phyloP scores from a whole-genome alignment of 73 alveolate genomes.

The Uronychia setigera region DNA sequence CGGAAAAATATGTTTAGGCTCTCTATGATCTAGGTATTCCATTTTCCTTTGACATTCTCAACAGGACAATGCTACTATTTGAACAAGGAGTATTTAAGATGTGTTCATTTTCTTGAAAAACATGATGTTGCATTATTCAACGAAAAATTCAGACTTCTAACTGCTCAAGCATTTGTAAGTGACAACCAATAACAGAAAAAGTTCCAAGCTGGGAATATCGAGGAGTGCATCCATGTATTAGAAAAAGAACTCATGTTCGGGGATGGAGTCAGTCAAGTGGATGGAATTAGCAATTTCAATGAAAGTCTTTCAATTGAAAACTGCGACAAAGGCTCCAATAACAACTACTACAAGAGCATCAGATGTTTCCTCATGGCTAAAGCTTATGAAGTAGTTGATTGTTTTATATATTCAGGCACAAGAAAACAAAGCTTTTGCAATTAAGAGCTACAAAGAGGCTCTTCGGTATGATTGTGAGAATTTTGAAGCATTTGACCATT shows the following conservation, averaged over 20 bases:
- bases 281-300: constrained; percentile 38
- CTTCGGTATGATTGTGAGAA: constrained; percentile 74
- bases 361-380: constrained; percentile 76
- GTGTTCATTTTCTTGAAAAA: constrained; percentile 82
- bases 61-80: constrained; percentile 78
- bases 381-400: constrained; percentile 64
- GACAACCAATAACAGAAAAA: neutral
- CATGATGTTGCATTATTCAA: constrained; percentile 67
- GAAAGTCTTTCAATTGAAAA: neutral
- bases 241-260: constrained; percentile 38
- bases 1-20: constrained; percentile 48
- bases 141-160: constrained; percentile 81
- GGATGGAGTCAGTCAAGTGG: constrained; percentile 29
- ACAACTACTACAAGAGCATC: constrained; percentile 46
- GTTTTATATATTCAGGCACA: constrained; percentile 27
- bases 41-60: neutral
- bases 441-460: constrained; percentile 74
- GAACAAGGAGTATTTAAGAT: constrained; percentile 89
- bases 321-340: neutral
- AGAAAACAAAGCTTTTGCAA: constrained; percentile 85
- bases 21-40: constrained; percentile 54
- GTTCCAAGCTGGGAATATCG: constrained; percentile 51
- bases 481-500: constrained; percentile 83
- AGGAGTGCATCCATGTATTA: constrained; percentile 55
- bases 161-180: constrained; percentile 86